Evolutionary conservation across 192 early-diverging fungal species (phyloP), one percentile per base, ranked within the genome.

Genomic region (Umbelopsis vinacea): DNA sequence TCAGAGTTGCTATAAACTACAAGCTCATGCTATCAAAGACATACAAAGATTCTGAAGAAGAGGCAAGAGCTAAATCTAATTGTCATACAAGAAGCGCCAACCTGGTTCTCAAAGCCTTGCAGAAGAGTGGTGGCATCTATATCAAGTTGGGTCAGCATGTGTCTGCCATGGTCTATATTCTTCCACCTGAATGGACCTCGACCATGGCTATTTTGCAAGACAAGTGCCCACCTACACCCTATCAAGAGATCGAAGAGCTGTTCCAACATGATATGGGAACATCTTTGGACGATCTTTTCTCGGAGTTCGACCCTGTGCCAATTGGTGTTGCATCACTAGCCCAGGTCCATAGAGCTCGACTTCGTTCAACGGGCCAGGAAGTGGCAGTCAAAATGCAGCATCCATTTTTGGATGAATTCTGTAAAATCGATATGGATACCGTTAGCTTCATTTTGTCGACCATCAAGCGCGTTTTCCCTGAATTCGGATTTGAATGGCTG

Each of bases 311-410:
- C 66, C 83, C 86, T 46, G 76, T 79, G 10, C 96, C 96, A 0
- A 84, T 98, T 40, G 96, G 96, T n/a, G 93, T 96, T 10, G 96
- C 95, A 7, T 96, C 95, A 2, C 81, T 98, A 33, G 96, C 96
- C 3, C 96, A 98, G 69, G 96, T 98, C 7, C 96, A 98, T 71
- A 83, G 87, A 23, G 96, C 94, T 0, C 86, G 80, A 38, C 79
- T 97, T 33, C 76, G 85, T 15, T 67, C 76, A 21, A 87, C 82
- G 6, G 89, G 91, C 19, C 76, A 87, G 23, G 87, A 90, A 38
- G 95, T 98, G 6, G 96, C 96, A 1, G 92, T 98, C 77, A 98
- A 98, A 77, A 83, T 98, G 37, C 95, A 98, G 77, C 96, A 98
- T 66, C 92, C 94, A 0, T 86, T 86, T 66, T 82, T 98, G 37